Evolutionary conservation across 2,329 filamentous ascomycete genomes (phyloP), one percentile per base, ranked within the genome.

Genomic region (Aspergillus calidoustus): DNA sequence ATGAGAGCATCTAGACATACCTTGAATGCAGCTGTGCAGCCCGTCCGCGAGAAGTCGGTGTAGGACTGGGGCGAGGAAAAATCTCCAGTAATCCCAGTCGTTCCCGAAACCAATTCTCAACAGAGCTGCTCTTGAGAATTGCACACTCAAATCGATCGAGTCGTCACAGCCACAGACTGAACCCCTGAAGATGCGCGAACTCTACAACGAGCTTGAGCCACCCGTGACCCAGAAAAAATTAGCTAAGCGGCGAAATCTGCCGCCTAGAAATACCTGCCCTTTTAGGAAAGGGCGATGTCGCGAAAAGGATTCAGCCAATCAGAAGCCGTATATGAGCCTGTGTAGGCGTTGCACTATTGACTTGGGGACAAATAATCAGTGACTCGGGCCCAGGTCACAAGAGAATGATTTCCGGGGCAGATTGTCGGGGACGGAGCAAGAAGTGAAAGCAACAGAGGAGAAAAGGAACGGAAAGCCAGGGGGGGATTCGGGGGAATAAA

Each of bases 181-280:
- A 46, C 63, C 63, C 63, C 63, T 63, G 60, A 63, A 53, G 63
- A 58, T 57, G 50, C 23, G 31, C 54, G 23, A 47, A 60, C 46
- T 51, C 34, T 22, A 47, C 55, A 57, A 48, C 43, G 54, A 57
- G 59, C 60, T 60, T 48, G 53, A 52, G 59, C 60, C 60, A 64
- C 63, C 48, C 46, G 57, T 50, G 46, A 61, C 54, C 55, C 55
- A 50, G 44, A 46, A 17, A 53, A 44, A 53, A 50, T 64, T 60
- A 65, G 28, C 57, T 65, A 65, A 63, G 58, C 61, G 54, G 54
- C 7, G 54, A 63, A 51, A 59, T 62, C 63, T 54, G 58, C 63
- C 58, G 57, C 62, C 60, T 47, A 51, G 25, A 50, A 55, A 47
- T 19, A 61, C 53, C 57, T 57, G 50, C 50, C 60, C 30, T 17